phyloP scores from a whole-genome alignment of 2,329 filamentous ascomycete species.

The Phialophora verrucosa region DNA sequence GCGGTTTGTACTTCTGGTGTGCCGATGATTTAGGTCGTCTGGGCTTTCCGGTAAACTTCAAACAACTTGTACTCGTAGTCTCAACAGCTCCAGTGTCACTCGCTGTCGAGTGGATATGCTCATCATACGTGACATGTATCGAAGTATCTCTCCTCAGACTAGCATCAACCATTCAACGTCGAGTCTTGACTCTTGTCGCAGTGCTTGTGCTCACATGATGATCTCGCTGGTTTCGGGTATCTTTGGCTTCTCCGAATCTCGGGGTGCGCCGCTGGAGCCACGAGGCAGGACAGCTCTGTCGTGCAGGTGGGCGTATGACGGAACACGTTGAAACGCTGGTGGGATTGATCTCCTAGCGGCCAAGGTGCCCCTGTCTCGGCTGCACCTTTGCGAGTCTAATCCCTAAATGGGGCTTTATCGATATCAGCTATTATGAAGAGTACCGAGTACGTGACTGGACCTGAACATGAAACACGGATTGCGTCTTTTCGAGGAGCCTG shows the following conservation, averaged over 20 bases:
- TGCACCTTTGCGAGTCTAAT: neutral
- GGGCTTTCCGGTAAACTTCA: neutral
- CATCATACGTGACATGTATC: constrained; percentile 7
- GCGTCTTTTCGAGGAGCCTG: neutral
- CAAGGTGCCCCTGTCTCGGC: neutral
- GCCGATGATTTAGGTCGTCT: neutral
- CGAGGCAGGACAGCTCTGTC: constrained; percentile 26
- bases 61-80: neutral
- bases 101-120: neutral
- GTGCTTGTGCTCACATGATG: constrained; percentile 19
- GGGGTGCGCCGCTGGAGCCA: constrained; percentile 18
- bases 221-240: constrained; percentile 32
- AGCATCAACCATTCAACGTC: constrained; percentile 8
- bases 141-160: neutral
- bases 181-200: neutral
- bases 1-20: neutral
- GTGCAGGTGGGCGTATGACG: constrained; percentile 26
- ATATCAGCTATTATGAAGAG: neutral
- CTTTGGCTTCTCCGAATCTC: constrained; percentile 10
- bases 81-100: neutral
- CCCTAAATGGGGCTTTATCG: neutral
- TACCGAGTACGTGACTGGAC: neutral
- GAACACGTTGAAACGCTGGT: constrained; percentile 29
- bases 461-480: neutral
- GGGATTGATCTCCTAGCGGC: neutral